A percentile compares a stretch with the other conserved stretches of the same genome.
phyloP scores from a whole-genome alignment of 257 asterid species.

The Schizonepeta tenuifolia region DNA sequence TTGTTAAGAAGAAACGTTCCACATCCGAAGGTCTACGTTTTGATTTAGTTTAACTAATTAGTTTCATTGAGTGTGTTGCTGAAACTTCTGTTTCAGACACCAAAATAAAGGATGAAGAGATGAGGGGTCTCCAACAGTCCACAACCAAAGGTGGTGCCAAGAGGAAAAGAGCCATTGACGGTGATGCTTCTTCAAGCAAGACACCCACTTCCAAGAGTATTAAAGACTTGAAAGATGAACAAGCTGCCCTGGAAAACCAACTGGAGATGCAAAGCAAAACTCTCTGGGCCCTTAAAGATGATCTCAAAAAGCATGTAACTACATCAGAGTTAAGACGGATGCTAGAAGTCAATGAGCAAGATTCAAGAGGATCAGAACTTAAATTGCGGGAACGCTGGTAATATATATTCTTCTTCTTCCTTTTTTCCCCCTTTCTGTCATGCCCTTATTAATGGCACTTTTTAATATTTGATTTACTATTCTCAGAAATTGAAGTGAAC shows the following conservation, averaged over 20 bases:
- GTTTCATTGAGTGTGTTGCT: conserved; percentile 31
- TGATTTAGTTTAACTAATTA: conserved; percentile 17
- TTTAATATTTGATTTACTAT: conserved; percentile 5
- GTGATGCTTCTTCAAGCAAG: conserved; percentile 45
- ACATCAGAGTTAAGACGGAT: conserved; percentile 81
- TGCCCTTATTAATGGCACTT: background rate
- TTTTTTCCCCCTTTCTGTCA: too few relatives aligned
- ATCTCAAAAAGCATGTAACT: conserved; percentile 77
- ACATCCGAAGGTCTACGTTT: conserved; percentile 49
- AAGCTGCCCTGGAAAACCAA: conserved; percentile 52
- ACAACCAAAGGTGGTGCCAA: conserved; percentile 60
- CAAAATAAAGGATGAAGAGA: conserved; percentile 46
- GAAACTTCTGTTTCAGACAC: conserved; percentile 43
- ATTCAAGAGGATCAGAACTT: conserved; percentile 84
- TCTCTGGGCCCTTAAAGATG: conserved; percentile 91
- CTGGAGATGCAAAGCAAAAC: conserved; percentile 72
- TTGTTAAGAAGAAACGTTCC: conserved; percentile 53
- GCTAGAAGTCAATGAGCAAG: conserved; percentile 87
- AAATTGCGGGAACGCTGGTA: conserved; percentile 87
- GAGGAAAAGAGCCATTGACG: conserved; percentile 62
- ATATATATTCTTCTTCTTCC: conserved; percentile 18
- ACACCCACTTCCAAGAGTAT: conserved; percentile 30
- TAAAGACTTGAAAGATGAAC: conserved; percentile 38
- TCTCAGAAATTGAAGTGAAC: conserved; percentile 8
- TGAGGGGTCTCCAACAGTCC: conserved; percentile 43